These are phyloP conservation scores for Hygrophorus pudorinus DNA, from an alignment of 768 basidiomycete genomes.

Conservation along the genomic window DNA sequence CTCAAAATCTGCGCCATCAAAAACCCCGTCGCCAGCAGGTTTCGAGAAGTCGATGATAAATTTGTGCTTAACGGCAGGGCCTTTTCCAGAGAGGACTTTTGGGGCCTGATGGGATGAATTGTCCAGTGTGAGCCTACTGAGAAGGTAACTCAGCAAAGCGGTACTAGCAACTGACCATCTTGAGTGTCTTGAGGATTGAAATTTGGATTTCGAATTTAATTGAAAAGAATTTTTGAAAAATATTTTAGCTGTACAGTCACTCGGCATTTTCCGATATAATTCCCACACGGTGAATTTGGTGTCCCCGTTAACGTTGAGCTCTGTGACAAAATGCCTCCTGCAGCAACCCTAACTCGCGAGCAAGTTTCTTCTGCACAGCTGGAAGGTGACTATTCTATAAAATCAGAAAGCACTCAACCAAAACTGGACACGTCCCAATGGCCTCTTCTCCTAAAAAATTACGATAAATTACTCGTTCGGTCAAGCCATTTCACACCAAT, in stretches of 20 bases:
- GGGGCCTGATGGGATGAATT: constrained; percentile 35
- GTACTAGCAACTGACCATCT: constrained; percentile 67
- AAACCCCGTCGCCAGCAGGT: constrained; percentile 53
- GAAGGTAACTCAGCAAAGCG: constrained; percentile 87
- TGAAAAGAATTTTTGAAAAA: constrained; percentile 3
- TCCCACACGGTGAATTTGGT: background rate
- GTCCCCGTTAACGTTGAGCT: background rate
- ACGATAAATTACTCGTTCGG: constrained; percentile 91
- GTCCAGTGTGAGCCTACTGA: constrained; percentile 76
- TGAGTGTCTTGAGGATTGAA: constrained; percentile 20
- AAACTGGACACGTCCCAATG: constrained; percentile 92
- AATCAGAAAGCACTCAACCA: constrained; percentile 64
- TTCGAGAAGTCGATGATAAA: constrained; percentile 82
- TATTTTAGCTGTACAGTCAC: constrained; percentile 43
- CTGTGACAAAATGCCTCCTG: constrained; percentile 29
- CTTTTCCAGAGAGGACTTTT: constrained; percentile 47
- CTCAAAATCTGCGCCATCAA: constrained; percentile 53
- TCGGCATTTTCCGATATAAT: constrained; percentile 10
- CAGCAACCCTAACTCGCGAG: constrained; percentile 39
- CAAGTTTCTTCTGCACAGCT: constrained; percentile 69
- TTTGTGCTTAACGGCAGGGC: constrained; percentile 54
- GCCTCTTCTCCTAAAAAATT: constrained; percentile 97
- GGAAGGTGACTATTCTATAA: constrained; percentile 70
- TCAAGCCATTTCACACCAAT: constrained; percentile 98
- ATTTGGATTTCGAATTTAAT: no score